Percentiles rank a stretch among this genome's conserved stretches.
These are phyloP conservation scores for Blastocladiella emersonii DNA, from an alignment of 371 early-diverging fungal genomes.

Conservation along the genomic window DNA sequence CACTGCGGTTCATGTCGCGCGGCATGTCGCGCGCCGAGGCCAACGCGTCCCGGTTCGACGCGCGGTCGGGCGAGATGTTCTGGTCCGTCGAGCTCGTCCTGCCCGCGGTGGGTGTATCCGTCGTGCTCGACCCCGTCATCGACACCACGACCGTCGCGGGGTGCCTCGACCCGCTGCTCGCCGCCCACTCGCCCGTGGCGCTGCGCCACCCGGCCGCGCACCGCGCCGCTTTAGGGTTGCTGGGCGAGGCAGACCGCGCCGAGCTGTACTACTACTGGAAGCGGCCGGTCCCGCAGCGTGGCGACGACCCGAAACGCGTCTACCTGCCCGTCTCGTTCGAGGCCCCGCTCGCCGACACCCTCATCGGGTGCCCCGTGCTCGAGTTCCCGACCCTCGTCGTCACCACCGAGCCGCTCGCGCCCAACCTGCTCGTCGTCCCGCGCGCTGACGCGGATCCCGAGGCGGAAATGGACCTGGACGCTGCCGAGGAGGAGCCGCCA, in stretches of 20 bases:
- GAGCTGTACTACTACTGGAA: not conserved
- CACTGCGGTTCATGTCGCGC: not conserved
- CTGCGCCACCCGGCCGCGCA: not conserved
- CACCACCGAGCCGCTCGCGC: not conserved
- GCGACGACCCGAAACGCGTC: not conserved
- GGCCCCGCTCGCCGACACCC: not conserved
- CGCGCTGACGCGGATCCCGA: not conserved
- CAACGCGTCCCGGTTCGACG: not conserved
- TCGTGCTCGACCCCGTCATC: too few species aligned
- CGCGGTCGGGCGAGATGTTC: too few species aligned
- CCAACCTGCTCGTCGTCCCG: not conserved
- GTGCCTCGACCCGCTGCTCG: not conserved
- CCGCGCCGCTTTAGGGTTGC: not conserved
- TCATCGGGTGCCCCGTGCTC: not conserved
- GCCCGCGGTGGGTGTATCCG: too few species aligned
- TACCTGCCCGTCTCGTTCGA: not conserved
- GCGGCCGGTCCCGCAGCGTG: not conserved
- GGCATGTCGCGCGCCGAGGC: not conserved
- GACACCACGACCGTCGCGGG: not conserved
- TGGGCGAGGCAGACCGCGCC: not conserved
- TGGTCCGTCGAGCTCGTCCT: not conserved
- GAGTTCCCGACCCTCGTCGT: not conserved
- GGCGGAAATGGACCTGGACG: not conserved
- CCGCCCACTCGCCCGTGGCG: not conserved
- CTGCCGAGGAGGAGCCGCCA: too few species aligned